Base-by-base conservation (phyloP, 345 rosid species). In the Populus simonii region DNA sequence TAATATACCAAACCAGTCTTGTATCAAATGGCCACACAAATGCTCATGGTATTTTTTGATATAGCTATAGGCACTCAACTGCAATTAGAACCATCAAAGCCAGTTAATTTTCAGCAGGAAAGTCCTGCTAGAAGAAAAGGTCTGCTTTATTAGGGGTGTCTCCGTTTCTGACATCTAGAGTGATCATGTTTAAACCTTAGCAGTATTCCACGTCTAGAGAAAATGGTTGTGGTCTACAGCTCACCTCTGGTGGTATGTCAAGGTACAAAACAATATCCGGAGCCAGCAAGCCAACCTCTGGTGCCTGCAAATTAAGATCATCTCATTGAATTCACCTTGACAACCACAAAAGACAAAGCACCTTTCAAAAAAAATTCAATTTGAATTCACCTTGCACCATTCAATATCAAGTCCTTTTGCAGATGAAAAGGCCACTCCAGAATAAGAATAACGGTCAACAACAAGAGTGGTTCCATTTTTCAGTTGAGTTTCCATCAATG, bases 361-460 rank as follows among this genome's bases (percentile, higher is more conserved):
- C 77, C 29, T 71, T 59, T 31, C 22, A 70, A 61, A 8, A 51
- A 3, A 74, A 70, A 17, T 4, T 78, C 59, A 57, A 74, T 35
- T 15, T 38, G 22, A 71, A 36, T 78, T 84, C 67, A 90, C 94
- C 93, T 95, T 93, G 80, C 99, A 96, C 98, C 97, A 96, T 20
- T 89, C 91, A 33, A 91, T 39, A 84, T 83, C 87, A 17, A 95
- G 92, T 81, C 97, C 99, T 87, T 93, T 95, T 33, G 98, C 99
- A 76, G 94, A 83, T 15, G 98, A 92, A 87, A 95, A 93, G 59
- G 97, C 99, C 39, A 92, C 97, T 51, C 98, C 96, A 25, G 99
- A 92, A 81, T 91, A 96, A 3, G 97, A 93, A 80, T 96, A 93
- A 62, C 97, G 97, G 74, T 96, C 98, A 25, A 93, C 91, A 38